Evolutionary conservation across 768 basidiomycete genomes (phyloP).

Genomic region (Boletus pseudopeckii): DNA sequence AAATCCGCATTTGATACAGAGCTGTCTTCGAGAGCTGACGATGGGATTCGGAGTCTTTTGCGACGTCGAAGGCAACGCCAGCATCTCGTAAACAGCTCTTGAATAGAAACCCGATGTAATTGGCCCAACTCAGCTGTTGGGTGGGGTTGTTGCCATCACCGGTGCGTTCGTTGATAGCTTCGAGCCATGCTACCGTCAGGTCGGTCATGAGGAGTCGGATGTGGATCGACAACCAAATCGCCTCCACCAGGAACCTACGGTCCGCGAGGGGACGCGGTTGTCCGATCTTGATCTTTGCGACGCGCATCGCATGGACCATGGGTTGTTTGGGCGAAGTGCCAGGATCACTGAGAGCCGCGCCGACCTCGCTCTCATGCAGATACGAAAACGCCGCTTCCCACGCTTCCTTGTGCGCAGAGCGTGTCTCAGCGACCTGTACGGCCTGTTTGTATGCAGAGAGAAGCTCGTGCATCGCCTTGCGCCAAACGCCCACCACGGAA

Average conservation of each 20-base stretch:
- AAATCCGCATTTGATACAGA: conserved; percentile 42
- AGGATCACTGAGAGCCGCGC: conserved; percentile 30
- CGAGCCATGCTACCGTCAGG: conserved; percentile 42
- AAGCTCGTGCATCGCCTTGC: conserved; percentile 33
- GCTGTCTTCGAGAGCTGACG: conserved; percentile 49
- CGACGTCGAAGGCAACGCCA: conserved; percentile 42
- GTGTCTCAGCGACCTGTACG: conserved; percentile 40
- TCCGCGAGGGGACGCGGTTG: conserved; percentile 58
- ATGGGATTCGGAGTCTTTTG: conserved; percentile 46
- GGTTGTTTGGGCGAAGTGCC: conserved; percentile 38
- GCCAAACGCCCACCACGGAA: conserved; percentile 39
- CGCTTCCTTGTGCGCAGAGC: conserved; percentile 54
- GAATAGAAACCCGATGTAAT: conserved; percentile 45
- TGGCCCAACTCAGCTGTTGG: conserved; percentile 44
- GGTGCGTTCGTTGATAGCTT: conserved; percentile 26
- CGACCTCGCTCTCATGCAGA: conserved; percentile 48
- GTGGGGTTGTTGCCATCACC: conserved; percentile 11
- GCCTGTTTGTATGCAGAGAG: conserved; percentile 39
- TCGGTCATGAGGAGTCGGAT: conserved; percentile 51
- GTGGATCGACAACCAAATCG: conserved; percentile 51
- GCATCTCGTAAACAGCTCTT: conserved; percentile 46
- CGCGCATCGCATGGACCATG: conserved; percentile 47
- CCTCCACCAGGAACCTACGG: conserved; percentile 57
- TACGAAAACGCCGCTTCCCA: conserved; percentile 60
- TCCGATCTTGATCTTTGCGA: conserved; percentile 51